phyloP scores from a whole-genome alignment of 2,329 filamentous ascomycete genomes.

The Cercospora beticola region DNA sequence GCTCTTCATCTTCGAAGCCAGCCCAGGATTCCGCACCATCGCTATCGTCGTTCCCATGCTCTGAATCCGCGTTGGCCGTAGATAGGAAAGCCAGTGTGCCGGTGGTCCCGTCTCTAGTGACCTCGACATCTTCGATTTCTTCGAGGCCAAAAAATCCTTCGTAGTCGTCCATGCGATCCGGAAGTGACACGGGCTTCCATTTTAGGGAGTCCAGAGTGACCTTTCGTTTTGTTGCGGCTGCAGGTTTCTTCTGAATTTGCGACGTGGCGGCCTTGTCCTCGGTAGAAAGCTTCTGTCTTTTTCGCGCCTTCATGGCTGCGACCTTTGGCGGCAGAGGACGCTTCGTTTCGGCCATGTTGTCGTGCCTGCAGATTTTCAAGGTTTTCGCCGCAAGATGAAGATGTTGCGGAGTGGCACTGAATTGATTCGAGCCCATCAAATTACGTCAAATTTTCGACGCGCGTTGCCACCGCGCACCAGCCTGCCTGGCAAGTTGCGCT shows the following conservation, averaged over 20 bases:
- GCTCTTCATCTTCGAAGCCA: constrained; percentile 55
- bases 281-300: constrained; percentile 44
- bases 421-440: background rate
- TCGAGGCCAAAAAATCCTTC: constrained; percentile 91
- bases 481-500: background rate
- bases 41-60: constrained; percentile 42
- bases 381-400: background rate
- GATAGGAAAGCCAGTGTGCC: constrained; percentile 48
- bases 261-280: constrained; percentile 9
- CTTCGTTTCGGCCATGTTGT: constrained; percentile 36
- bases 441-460: background rate
- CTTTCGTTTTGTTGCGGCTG: constrained; percentile 21
- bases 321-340: constrained; percentile 42
- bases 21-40: constrained; percentile 54
- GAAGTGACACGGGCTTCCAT: constrained; percentile 65
- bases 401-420: background rate
- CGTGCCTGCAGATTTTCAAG: background rate
- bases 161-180: constrained; percentile 80
- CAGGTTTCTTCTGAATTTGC: constrained; percentile 16
- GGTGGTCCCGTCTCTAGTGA: constrained; percentile 61
- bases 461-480: background rate
- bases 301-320: constrained; percentile 43
- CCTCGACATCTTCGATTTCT: constrained; percentile 85
- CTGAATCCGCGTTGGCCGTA: constrained; percentile 6
- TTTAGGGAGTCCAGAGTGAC: constrained; percentile 42